phyloP scores from a whole-genome alignment of 2,329 filamentous ascomycete genomes.

The Fusarium succisae region DNA sequence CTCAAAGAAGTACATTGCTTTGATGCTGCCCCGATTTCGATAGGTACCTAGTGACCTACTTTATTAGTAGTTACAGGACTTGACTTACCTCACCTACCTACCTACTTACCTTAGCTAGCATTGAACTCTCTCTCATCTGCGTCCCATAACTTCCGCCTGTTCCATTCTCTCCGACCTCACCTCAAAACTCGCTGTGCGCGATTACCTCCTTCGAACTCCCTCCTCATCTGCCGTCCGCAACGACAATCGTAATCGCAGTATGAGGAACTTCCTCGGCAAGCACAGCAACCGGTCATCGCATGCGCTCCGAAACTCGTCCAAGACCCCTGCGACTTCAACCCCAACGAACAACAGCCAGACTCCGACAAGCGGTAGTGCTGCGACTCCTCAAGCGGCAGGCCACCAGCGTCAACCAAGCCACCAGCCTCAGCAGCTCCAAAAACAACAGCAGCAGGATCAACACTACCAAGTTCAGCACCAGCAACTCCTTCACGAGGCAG shows the following conservation, averaged over 20 bases:
- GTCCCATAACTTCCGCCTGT: constrained; percentile 13
- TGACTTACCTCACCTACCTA: not conserved
- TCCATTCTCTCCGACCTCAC: constrained; percentile 10
- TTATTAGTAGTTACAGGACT: not conserved
- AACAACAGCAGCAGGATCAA: constrained; percentile 24
- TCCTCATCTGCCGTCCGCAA: constrained; percentile 15
- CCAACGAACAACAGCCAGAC: constrained; percentile 18
- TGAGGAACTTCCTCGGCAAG: constrained; percentile 65
- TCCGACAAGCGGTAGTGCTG: constrained; percentile 38
- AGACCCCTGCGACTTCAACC: constrained; percentile 20
- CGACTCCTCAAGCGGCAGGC: constrained; percentile 27
- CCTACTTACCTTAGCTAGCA: not conserved
- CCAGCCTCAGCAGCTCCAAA: constrained; percentile 12
- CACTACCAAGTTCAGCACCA: constrained; percentile 35
- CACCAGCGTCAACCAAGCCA: constrained; percentile 33
- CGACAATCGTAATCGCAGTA: constrained; percentile 45
- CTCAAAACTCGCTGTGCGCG: constrained; percentile 21
- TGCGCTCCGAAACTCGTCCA: constrained; percentile 54
- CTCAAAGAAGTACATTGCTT: not conserved
- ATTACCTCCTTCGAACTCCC: not conserved
- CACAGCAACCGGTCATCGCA: constrained; percentile 67
- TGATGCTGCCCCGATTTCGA: constrained; percentile 25
- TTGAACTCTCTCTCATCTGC: constrained; percentile 24
- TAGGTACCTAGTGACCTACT: not conserved
- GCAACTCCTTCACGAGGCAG: constrained; percentile 40